Conservation (phyloP, 1,284 basidiomycete genomes). For the Macrocystidia cucumis region DNA sequence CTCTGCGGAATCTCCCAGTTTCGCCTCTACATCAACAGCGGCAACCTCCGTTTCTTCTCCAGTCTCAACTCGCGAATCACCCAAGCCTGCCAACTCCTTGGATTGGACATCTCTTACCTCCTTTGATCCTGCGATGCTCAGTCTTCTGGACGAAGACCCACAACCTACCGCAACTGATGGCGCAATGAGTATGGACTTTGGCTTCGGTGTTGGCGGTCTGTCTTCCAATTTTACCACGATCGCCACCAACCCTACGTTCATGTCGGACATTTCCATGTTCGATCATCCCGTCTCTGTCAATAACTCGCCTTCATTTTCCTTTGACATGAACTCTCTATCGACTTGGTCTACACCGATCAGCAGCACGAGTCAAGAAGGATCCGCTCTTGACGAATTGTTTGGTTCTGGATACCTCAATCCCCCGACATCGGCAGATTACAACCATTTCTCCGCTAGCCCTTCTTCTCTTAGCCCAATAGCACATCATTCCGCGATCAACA, state of each 20-base stretch:
- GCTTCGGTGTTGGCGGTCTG: constrained; percentile 31
- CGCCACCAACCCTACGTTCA: constrained; percentile 71
- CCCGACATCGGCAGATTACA: constrained; percentile 34
- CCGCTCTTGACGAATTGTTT: constrained; percentile 54
- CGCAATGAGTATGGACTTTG: constrained; percentile 58
- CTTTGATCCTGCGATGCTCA: constrained; percentile 59
- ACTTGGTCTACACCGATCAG: constrained; percentile 34
- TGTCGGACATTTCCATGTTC: constrained; percentile 67
- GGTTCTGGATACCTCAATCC: constrained; percentile 40
- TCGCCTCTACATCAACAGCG: constrained; percentile 18
- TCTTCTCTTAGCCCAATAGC: constrained; percentile 46
- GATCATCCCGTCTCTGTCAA: constrained; percentile 25
- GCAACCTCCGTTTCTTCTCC: constrained; percentile 21
- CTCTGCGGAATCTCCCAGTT: constrained; percentile 18
- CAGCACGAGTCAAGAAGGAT: constrained; percentile 23
- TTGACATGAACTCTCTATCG: constrained; percentile 30
- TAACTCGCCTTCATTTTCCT: constrained; percentile 25
- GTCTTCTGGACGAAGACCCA: constrained; percentile 48
- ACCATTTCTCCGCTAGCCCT: constrained; percentile 32
- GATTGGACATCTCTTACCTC: constrained; percentile 58
- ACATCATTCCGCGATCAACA: constrained; percentile 27
- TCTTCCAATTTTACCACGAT: constrained; percentile 58
- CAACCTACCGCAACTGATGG: constrained; percentile 41
- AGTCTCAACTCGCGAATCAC: constrained; percentile 18
- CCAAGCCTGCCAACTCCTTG: constrained; percentile 34